phyloP scores from a whole-genome alignment of 2,329 filamentous ascomycete species.

The Fusarium albidum region DNA sequence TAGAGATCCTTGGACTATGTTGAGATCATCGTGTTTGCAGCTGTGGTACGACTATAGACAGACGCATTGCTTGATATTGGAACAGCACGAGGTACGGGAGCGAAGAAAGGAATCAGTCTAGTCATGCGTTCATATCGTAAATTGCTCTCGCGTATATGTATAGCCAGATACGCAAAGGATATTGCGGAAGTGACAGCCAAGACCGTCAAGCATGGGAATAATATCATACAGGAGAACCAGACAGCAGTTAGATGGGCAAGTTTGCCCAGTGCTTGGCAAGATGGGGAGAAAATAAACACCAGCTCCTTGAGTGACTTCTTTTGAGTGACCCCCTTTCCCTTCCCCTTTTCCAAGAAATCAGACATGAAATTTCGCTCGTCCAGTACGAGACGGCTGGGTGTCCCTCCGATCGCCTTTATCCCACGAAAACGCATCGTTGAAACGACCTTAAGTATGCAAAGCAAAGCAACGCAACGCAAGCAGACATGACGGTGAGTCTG shows the following conservation, averaged over 20 bases:
- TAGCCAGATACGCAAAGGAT: slow-evolving; percentile 20
- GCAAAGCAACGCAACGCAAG: slow-evolving; percentile 21
- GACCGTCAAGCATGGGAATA: slow-evolving; percentile 23
- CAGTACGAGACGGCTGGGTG: slow-evolving; percentile 7
- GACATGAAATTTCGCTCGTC: slow-evolving; percentile 12
- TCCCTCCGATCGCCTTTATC: slow-evolving; percentile 6
- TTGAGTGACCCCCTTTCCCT: slow-evolving; percentile 12
- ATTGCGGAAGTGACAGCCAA: slow-evolving; percentile 20
- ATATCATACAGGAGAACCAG: slow-evolving; percentile 28
- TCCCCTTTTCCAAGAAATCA: slow-evolving; percentile 12
- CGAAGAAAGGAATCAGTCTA: too few relatives aligned
- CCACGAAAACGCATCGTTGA: not conserved
- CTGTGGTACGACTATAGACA: too few relatives aligned
- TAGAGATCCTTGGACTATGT: too few relatives aligned
- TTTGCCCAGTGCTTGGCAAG: slow-evolving; percentile 3
- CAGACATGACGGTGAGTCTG: slow-evolving; percentile 12
- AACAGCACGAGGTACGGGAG: too few relatives aligned
- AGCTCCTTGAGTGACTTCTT: slow-evolving; percentile 7
- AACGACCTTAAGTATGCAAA: slow-evolving; percentile 16
- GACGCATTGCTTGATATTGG: too few relatives aligned
- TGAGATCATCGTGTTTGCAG: too few relatives aligned
- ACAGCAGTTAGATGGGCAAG: not conserved
- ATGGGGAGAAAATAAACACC: slow-evolving; percentile 9
- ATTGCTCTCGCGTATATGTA: slow-evolving; percentile 26
- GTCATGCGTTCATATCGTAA: slow-evolving; percentile 31